Base-by-base conservation (phyloP, 441 rosid species). In the Populus hybrid region DNA sequence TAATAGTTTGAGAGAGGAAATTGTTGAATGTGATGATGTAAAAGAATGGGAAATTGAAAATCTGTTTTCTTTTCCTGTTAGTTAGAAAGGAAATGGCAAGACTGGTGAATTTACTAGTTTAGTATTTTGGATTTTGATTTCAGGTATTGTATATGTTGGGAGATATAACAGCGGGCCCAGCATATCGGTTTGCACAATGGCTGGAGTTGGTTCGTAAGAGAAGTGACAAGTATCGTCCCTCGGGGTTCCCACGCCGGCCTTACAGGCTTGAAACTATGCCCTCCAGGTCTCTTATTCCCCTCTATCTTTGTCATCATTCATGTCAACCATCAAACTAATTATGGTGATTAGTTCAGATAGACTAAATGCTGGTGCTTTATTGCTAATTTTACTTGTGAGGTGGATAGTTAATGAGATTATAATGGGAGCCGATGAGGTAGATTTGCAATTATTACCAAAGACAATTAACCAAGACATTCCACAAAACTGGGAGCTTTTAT, bases 111-210 rank as follows among this genome's bases (percentile, higher is more conserved):
- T n/a, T 3, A 59, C 10, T 9, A 40, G 50, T 57, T 30, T 28
- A 23, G 42, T 76, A n/a, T 35, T 4, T 12, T 9, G 67, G 66
- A 38, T 28, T 36, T 12, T 53, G 34, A 69, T 72, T 83, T 86
- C 90, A 97, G 99, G 93, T 94, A 7, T 82, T 97, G 93, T 92
- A 91, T 87, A 92, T 94, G 98, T 90, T 97, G 94, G 99, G 99
- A 87, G 99, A 97, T 71, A 90, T 97, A 72, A 87, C 99, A 7
- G 85, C 96, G 18, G 96, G 93, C 79, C 89, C 98, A 70, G 97
- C 98, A 67, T 83, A 85, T 88, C 82, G 95, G 83, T 93, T 94
- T 84, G 83, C 91, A 21, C 98, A 94, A 91, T 97, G 99, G 99
- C 86, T 97, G 89, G 98, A 94, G 82, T 86, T 89, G 84, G 99